Evolutionary conservation across 805 yeast species (phyloP).

Genomic region (Candida alai): DNA sequence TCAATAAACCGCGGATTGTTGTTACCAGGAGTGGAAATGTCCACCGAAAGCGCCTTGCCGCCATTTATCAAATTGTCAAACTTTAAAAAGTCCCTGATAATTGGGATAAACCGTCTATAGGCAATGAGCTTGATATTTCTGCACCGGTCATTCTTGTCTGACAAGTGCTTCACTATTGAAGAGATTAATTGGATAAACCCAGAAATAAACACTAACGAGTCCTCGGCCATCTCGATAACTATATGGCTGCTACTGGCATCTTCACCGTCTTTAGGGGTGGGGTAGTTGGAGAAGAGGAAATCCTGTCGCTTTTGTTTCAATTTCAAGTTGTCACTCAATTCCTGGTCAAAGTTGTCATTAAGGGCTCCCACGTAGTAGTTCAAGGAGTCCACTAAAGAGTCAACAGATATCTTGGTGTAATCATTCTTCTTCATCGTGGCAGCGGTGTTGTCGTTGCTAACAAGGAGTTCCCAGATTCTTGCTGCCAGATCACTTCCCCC

Average conservation of each 20-base stretch:
- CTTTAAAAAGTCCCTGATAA: constrained; percentile 31
- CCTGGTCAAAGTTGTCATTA: constrained; percentile 34
- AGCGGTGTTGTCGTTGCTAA: constrained; percentile 22
- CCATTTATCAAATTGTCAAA: constrained; percentile 34
- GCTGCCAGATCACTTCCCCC: constrained; percentile 51
- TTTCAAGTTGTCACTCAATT: constrained; percentile 25
- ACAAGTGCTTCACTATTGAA: constrained; percentile 27
- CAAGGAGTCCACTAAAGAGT: constrained; percentile 49
- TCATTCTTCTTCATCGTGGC: constrained; percentile 33
- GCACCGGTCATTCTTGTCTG: constrained; percentile 19
- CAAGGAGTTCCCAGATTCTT: constrained; percentile 37
- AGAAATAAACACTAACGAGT: constrained; percentile 68
- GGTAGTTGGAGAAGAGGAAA: constrained; percentile 20
- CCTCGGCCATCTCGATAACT: constrained; percentile 65
- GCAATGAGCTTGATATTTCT: constrained; percentile 23
- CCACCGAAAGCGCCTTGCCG: constrained; percentile 7
- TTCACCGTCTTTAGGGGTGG: constrained; percentile 15
- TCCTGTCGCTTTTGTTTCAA: constrained; percentile 34
- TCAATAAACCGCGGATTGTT: constrained; percentile 13
- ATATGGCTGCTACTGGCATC: constrained; percentile 31
- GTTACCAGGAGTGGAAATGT: constrained; percentile 4
- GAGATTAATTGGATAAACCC: constrained; percentile 67
- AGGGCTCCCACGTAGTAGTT: constrained; percentile 49
- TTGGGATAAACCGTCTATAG: constrained; percentile 31
- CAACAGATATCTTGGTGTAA: constrained; percentile 51